Evolutionary conservation across 768 basidiomycete species (phyloP).

Genomic region (Russula ochroleuca): DNA sequence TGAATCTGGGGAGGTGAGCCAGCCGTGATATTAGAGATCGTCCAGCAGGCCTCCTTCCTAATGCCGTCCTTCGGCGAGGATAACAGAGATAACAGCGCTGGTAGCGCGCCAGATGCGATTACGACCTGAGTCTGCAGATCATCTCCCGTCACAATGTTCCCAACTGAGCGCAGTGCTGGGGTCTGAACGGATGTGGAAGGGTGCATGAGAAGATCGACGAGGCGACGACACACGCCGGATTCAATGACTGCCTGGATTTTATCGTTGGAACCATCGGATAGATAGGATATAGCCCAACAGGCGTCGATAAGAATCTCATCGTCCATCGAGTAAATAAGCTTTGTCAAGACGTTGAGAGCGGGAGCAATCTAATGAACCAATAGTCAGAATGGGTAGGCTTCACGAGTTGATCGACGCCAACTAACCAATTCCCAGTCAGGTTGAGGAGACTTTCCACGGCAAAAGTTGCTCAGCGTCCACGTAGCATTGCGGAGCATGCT

Average conservation of each 20-base stretch:
- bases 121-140: constrained; percentile 99
- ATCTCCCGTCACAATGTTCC: constrained; percentile 99
- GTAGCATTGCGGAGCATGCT: constrained; percentile 99
- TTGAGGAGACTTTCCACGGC: constrained; percentile 95
- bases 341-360: constrained; percentile 92
- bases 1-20: constrained; percentile 97
- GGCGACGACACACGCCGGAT: constrained; percentile 92
- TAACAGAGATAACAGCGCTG: constrained; percentile 86
- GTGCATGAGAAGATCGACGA: constrained; percentile 96
- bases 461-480: constrained; percentile 99
- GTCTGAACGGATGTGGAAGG: constrained; percentile 95
- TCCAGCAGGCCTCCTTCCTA: constrained; percentile 99
- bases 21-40: constrained; percentile 97
- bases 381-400: constrained; percentile 19
- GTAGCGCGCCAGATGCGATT: constrained; percentile 95
- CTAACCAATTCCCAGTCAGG: constrained; percentile 95
- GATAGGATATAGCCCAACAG: constrained; percentile 99
- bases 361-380: constrained; percentile 75
- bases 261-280: constrained; percentile 98
- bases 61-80: constrained; percentile 98
- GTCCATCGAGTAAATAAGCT: constrained; percentile 97
- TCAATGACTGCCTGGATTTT: constrained; percentile 99
- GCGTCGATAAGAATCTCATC: constrained; percentile 99
- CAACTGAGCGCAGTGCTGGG: constrained; percentile 95
- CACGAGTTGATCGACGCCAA: constrained; percentile 22